These are phyloP conservation scores for Sesbania bispinosa DNA, from an alignment of 306 rosid species.

Conservation along the genomic window DNA sequence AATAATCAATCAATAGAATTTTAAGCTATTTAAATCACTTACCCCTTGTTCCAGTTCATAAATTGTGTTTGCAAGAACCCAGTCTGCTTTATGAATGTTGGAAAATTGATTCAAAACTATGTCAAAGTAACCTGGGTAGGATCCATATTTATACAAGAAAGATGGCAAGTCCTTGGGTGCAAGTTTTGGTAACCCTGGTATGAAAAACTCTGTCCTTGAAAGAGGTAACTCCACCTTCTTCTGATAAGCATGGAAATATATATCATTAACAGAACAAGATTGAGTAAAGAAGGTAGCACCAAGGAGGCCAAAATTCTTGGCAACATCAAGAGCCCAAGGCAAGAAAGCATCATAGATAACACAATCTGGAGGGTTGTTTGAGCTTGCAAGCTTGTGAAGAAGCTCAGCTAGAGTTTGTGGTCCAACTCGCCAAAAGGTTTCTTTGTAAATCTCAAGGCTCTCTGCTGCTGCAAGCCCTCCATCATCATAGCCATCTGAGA, in stretches of 20 bases:
- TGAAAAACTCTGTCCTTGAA: not conserved
- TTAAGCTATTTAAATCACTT: no score
- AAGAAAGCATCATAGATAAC: constrained; percentile 12
- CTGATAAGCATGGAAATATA: not conserved
- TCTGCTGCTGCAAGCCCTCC: no score
- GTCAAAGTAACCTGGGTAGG: not conserved
- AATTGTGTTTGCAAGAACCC: no score
- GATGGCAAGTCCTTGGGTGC: not conserved
- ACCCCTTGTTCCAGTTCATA: no score
- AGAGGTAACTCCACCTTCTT: not conserved
- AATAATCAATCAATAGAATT: no score
- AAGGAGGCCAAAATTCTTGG: not conserved
- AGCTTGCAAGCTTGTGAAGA: not conserved
- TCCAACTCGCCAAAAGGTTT: no score
- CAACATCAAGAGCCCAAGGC: constrained; percentile 24
- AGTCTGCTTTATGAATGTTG: not conserved
- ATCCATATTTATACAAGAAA: constrained; percentile 14
- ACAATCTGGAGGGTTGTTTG: constrained; percentile 6
- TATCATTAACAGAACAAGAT: not conserved
- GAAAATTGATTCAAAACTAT: not conserved
- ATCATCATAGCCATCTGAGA: no score
- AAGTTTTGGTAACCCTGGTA: constrained; percentile 2
- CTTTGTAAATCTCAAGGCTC: no score
- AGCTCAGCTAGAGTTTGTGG: no score
- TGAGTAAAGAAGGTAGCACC: constrained; percentile 15